Evolutionary conservation across 2,329 filamentous ascomycete species (phyloP), one percentile per base, ranked within the genome.

Genomic region (Fusarium sp.): DNA sequence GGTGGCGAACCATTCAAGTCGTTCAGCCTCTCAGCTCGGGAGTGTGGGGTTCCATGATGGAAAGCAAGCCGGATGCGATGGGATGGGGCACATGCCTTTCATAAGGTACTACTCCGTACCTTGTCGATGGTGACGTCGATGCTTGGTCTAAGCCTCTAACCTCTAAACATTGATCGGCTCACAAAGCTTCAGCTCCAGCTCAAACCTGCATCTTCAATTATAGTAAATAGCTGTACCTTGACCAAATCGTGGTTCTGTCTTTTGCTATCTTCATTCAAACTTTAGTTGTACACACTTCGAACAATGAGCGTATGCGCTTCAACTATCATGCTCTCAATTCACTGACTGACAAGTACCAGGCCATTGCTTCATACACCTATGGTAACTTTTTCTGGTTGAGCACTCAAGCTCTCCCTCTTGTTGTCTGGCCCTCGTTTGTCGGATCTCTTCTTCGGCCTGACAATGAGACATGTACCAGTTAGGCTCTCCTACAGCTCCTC

Each of bases 321-420:
- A 20, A 30, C 32, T 32, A 36, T n/a, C 14, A 35, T 18, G 48
- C 18, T 45, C 26, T 42, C 15, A 20, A 63, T 36, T 38, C 28
- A 63, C n/a, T 44, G 24, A 59, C 58, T 72, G 45, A 62, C 66
- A 45, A 22, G 17, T 42, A 44, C 28, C 62, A 89, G 87, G 83
- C 86, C 64, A 82, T 88, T 73, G 84, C 86, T 62, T 78, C 83
- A 20, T 90, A 87, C 79, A 86, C 83, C 75, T 85, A 87, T 79
- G 84, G 84, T 54, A 88, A 87, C 63, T 82, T 87, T 51, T 85
- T 82, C 75, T 90, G 87, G 88, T 82, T 89, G 61, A 72, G 81
- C 42, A 75, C 83, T 14, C 87, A 90, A 77, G 85, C 84, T 15
- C 28, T 86, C 5, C 84, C 87, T 5, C 82, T 88, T 15, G 81